Evolutionary conservation across 1,139 yeast genomes (phyloP).

Genomic region (Zygoascus hellenicus): DNA sequence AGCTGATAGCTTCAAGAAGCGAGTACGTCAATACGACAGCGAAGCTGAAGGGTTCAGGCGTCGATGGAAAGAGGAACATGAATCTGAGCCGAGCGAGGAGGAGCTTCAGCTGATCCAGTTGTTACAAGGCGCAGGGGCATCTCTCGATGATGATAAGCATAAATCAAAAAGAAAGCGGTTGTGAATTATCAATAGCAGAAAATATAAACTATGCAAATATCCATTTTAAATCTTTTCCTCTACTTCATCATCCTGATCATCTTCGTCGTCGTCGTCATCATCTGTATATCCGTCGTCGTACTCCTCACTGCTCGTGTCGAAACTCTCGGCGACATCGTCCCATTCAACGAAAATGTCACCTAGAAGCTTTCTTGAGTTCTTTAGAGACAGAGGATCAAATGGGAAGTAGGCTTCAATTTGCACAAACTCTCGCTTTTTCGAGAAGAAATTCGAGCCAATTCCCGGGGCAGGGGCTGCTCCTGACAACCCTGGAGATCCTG

Average conservation of each 20-base stretch:
- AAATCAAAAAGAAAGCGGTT: neutral
- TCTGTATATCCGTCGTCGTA: conserved; percentile 28
- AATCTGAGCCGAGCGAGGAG: conserved; percentile 31
- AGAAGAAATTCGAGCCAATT: conserved; percentile 24
- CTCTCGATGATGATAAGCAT: conserved; percentile 3
- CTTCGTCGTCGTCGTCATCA: conserved; percentile 19
- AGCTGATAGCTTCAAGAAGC: conserved; percentile 32
- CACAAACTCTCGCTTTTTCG: conserved; percentile 67
- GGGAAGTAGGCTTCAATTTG: conserved; percentile 93
- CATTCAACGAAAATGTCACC: conserved; percentile 69
- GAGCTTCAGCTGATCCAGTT: conserved; percentile 26
- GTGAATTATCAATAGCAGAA: neutral
- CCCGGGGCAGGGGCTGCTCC: conserved; percentile 14
- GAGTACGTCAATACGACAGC: conserved; percentile 33
- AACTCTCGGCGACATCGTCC: conserved; percentile 66
- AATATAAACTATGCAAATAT: conserved; percentile 3
- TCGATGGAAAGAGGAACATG: conserved; percentile 37
- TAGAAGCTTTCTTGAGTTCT: conserved; percentile 50
- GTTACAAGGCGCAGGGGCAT: conserved; percentile 8
- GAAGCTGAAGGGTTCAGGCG: conserved; percentile 38
- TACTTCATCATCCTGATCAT: conserved; percentile 1
- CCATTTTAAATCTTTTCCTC: neutral
- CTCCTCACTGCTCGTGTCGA: conserved; percentile 41
- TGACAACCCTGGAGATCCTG: conserved; percentile 13
- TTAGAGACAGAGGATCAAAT: conserved; percentile 83